Base-by-base conservation (phyloP, 495 filamentous ascomycete genomes). In the Xylaria intraflava region DNA sequence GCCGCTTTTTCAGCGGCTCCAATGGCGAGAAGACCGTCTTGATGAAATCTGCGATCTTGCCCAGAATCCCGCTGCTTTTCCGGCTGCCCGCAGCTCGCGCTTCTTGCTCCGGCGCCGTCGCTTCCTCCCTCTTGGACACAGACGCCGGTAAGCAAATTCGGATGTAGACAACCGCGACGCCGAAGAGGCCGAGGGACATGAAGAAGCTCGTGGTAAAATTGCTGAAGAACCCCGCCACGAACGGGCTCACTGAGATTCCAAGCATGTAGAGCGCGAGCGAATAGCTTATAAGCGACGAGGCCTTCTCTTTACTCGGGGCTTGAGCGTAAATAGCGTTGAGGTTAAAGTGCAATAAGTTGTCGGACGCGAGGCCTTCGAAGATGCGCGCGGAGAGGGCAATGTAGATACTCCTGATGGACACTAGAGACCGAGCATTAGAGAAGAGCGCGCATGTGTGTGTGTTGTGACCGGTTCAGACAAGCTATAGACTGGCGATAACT, bases 271-370 rank as follows among this genome's bases (percentile, higher is more conserved):
- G 46, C 6, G 53, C 45, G 6, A 55, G 45, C 1, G 53, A 55
- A 14, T 24, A 48, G 19, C 53, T 31, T 10, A 55, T 47, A 14
- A 55, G 53, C 10, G 17, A 30, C 9, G 53, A 49, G n/a, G 45
- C 22, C 8, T 17, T 22, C 1, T 29, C 26, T 5, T 40, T 41
- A 4, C 16, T 19, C 19, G 5, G 10, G 14, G 53, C 14, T 14
- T 42, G 35, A 7, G 24, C 46, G 24, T 55, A 55, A 10, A 55
- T 4, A 12, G 53, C 30, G 33, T 55, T 55, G 16, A 55, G 31
- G 23, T n/a, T 51, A 20, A 55, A 55, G 30, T 55, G 53, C n/a
- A 55, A 46, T 4, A 55, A 8, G 11, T 55, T 55, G 35, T 55
- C 53, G 3, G 53, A 48, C 3, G 53, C 53, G 0, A 55, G 30